Percentiles rank a stretch among this genome's conserved stretches.
phyloP scores from a whole-genome alignment of 176 grass and related monocot genomes.

The Ensete ventricosum region DNA sequence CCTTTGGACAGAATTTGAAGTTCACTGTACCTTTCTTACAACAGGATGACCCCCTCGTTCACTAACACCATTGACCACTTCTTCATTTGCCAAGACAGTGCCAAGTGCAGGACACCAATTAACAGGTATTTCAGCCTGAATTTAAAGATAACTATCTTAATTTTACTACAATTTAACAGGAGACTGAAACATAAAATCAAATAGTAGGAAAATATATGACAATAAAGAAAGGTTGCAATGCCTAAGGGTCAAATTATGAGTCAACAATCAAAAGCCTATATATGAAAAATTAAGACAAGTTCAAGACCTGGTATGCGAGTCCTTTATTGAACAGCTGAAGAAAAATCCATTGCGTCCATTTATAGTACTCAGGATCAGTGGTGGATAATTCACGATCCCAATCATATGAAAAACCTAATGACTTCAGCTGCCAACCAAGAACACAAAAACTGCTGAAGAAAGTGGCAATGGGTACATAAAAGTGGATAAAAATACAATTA shows the following conservation, averaged over 20 bases:
- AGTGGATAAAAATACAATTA: not conserved
- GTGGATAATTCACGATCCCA: constrained; percentile 95
- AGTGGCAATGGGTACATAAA: not conserved
- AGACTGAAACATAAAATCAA: constrained; percentile 23
- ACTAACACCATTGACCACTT: constrained; percentile 83
- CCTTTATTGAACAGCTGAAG: constrained; percentile 90
- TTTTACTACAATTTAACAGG: not conserved
- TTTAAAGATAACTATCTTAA: constrained; percentile 24
- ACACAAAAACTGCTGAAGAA: not conserved
- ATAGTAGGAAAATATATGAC: constrained; percentile 18
- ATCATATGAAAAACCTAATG: constrained; percentile 95
- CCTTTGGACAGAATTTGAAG: not conserved
- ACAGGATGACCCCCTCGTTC: constrained; percentile 95
- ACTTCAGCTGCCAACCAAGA: constrained; percentile 47
- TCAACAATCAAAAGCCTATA: constrained; percentile 6
- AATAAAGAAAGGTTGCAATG: constrained; percentile 15
- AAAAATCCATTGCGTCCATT: constrained; percentile 99
- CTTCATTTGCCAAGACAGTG: constrained; percentile 96
- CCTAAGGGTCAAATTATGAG: not conserved
- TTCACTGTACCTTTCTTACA: constrained; percentile 62
- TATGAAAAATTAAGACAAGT: constrained; percentile 11
- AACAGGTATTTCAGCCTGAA: constrained; percentile 95
- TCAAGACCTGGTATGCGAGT: constrained; percentile 79
- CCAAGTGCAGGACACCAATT: constrained; percentile 99
- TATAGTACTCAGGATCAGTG: constrained; percentile 89